phyloP scores from a whole-genome alignment of 805 yeast species.

The Candida quercuum region DNA sequence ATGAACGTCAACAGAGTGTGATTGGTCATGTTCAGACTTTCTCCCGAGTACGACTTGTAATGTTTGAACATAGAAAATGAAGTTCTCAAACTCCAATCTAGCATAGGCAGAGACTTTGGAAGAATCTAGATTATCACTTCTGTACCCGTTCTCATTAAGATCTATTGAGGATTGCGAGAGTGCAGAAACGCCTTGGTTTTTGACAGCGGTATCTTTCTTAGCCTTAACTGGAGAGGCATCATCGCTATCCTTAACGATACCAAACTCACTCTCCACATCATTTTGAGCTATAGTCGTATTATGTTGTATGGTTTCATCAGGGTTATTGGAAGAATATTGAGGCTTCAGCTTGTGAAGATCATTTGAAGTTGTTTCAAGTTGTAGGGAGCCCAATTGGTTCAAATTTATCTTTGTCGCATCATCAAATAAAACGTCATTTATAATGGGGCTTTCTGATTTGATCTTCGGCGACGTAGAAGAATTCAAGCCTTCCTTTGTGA shows the following conservation, averaged over 20 bases:
- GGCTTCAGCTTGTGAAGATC: no score
- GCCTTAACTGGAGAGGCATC: no score
- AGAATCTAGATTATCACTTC: constrained; percentile 4
- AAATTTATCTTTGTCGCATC: background rate
- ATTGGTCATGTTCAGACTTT: constrained; percentile 64
- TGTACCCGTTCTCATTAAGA: background rate
- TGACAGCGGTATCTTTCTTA: background rate
- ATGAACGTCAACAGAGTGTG: constrained; percentile 84
- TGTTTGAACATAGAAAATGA: constrained; percentile 94
- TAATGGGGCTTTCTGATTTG: constrained; percentile 5
- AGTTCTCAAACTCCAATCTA: constrained; percentile 82
- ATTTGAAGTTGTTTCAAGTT: no score
- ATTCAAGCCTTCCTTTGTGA: constrained; percentile 1
- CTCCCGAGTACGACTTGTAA: constrained; percentile 92
- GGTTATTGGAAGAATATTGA: no score
- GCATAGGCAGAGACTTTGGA: constrained; percentile 50
- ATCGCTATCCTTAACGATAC: no score
- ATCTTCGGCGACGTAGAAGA: background rate
- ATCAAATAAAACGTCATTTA: background rate
- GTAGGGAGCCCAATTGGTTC: background rate
- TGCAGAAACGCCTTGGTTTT: no score
- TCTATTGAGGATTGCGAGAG: no score
- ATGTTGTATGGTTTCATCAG: background rate
- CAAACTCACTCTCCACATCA: background rate
- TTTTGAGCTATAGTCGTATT: background rate